A percentile compares a stretch with the other conserved stretches of the same genome.
Evolutionary conservation across 2,329 filamentous ascomycete species (phyloP).

Genomic region (Botrytis porri): DNA sequence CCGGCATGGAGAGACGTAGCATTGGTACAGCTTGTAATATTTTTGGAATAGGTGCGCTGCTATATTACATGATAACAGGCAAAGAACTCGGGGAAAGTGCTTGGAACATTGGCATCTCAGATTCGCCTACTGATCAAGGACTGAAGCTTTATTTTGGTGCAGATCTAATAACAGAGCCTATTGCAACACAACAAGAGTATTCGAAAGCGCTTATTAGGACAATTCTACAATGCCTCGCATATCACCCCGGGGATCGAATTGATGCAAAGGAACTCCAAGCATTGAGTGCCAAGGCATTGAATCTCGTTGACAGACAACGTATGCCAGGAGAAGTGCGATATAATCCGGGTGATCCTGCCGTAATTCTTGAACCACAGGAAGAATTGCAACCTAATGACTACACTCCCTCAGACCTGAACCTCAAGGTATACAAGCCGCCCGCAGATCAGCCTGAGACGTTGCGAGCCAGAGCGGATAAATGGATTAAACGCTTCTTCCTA

Average conservation of each 20-base stretch:
- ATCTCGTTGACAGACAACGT: background rate
- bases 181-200: background rate
- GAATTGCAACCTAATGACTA: background rate
- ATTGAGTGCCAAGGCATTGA: background rate
- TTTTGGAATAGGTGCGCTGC: constrained; percentile 1
- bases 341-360: background rate
- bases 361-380: background rate
- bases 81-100: background rate
- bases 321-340: background rate
- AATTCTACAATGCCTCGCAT: background rate
- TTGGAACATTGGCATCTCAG: background rate
- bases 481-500: background rate
- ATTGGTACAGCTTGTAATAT: background rate
- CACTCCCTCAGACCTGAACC: background rate
- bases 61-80: background rate
- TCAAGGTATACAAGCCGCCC: background rate
- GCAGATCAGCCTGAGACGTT: background rate
- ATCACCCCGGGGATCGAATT: background rate
- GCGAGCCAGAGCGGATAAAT: background rate
- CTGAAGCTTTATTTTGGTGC: background rate
- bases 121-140: background rate
- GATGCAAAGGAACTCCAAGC: background rate
- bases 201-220: background rate
- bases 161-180: background rate
- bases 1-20: background rate